These are phyloP conservation scores for Gossypium rotundifolium DNA, from an alignment of 345 rosid species.

Conservation along the genomic window DNA sequence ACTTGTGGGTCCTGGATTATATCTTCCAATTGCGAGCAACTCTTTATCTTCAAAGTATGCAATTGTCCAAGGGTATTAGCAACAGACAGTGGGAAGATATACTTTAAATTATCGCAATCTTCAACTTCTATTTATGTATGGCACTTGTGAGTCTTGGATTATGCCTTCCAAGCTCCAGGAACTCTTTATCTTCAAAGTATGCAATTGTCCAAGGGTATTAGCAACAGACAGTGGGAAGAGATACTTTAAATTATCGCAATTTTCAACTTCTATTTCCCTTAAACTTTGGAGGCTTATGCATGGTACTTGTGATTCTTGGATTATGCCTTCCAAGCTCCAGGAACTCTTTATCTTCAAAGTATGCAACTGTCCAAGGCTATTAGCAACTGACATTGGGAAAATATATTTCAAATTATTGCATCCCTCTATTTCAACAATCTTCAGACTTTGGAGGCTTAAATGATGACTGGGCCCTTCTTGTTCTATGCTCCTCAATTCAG, in stretches of 20 bases:
- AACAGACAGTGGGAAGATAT: too few species aligned
- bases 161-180: too few species aligned
- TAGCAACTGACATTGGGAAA: not conserved
- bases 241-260: not conserved
- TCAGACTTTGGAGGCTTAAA: too few species aligned
- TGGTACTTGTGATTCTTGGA: rapidly evolving
- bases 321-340: too few species aligned
- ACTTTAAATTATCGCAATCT: too few species aligned
- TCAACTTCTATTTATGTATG: not conserved
- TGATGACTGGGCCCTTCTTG: too few species aligned
- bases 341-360: not conserved
- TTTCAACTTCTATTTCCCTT: too few species aligned
- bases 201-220: not conserved
- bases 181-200: not conserved
- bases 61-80: not conserved
- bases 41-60: not conserved
- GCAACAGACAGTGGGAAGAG: not conserved
- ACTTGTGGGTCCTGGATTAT: not conserved
- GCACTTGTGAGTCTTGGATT: not conserved
- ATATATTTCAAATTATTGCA: not conserved
- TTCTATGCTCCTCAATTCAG: too few species aligned
- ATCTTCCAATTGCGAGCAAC: not conserved
- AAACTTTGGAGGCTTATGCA: too few species aligned
- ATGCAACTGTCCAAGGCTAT: not conserved
- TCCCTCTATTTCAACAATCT: too few species aligned